Evolutionary conservation across 306 rosid genomes (phyloP).

Genomic region (Styphnolobium japonicum): DNA sequence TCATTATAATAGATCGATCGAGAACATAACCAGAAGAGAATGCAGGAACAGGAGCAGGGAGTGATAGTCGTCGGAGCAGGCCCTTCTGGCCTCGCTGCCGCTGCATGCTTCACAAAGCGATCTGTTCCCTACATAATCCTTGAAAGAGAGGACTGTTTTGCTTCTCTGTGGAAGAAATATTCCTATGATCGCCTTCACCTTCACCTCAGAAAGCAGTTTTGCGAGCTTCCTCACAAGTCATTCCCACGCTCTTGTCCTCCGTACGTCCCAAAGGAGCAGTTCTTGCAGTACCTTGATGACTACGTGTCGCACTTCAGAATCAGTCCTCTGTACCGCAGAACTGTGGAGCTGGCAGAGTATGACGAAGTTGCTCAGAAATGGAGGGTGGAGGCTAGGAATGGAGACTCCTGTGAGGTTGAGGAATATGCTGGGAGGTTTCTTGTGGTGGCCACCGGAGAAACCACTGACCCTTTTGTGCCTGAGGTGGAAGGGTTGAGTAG

Average conservation of each 20-base stretch:
- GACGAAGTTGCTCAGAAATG: slow-evolving; percentile 28
- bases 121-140: slow-evolving; percentile 50
- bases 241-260: slow-evolving; percentile 47
- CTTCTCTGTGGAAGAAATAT: slow-evolving; percentile 65
- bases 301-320: slow-evolving; percentile 60
- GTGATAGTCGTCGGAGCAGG: slow-evolving; percentile 73
- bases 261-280: slow-evolving; percentile 43
- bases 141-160: slow-evolving; percentile 62
- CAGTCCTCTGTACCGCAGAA: slow-evolving; percentile 40
- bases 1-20: neutral
- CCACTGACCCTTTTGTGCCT: slow-evolving; percentile 47
- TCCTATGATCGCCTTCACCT: slow-evolving; percentile 74
- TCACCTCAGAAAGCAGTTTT: slow-evolving; percentile 60
- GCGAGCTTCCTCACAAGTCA: slow-evolving; percentile 57
- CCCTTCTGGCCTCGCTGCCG: slow-evolving; percentile 59
- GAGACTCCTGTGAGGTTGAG: slow-evolving; percentile 31
- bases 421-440: slow-evolving; percentile 36
- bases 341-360: slow-evolving; percentile 43
- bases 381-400: slow-evolving; percentile 43
- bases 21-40: neutral
- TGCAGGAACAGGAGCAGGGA: slow-evolving; percentile 20
- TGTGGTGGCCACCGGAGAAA: slow-evolving; percentile 75
- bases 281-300: slow-evolving; percentile 45
- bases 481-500: slow-evolving; percentile 43
- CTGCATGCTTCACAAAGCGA: slow-evolving; percentile 42